Conservation (phyloP, 73 alveolate species). For the Paramecium pentaurelia region DNA sequence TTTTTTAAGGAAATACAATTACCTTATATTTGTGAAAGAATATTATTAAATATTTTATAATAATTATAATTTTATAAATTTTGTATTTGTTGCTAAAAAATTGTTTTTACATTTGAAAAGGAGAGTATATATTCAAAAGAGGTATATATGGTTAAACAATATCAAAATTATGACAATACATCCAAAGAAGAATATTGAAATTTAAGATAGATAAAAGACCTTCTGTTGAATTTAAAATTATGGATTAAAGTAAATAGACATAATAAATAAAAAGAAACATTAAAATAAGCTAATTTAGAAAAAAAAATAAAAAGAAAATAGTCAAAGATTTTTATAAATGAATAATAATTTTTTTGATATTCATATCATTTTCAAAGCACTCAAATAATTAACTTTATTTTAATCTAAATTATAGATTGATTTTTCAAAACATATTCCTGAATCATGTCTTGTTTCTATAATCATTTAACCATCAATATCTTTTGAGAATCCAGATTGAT, state of each 20-base stretch:
- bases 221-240: neutral
- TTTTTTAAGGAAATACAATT: neutral
- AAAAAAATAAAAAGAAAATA: neutral
- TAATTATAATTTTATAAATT: too few relatives aligned
- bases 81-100: neutral
- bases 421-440: neutral
- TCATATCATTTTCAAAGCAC: neutral
- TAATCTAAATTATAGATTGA: neutral
- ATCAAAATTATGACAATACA: neutral
- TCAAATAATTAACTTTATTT: neutral
- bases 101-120: neutral
- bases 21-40: neutral
- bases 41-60: neutral
- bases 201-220: neutral
- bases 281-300: neutral
- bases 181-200: neutral
- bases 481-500: slow-evolving; percentile 10
- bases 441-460: neutral
- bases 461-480: slow-evolving; percentile 19
- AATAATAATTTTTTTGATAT: neutral
- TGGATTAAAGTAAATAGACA: neutral
- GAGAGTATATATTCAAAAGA: neutral
- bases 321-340: neutral
- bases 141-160: neutral
- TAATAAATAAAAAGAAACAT: neutral